Conservation (phyloP, 2,329 filamentous ascomycete species). For the Microdochium paspali region DNA sequence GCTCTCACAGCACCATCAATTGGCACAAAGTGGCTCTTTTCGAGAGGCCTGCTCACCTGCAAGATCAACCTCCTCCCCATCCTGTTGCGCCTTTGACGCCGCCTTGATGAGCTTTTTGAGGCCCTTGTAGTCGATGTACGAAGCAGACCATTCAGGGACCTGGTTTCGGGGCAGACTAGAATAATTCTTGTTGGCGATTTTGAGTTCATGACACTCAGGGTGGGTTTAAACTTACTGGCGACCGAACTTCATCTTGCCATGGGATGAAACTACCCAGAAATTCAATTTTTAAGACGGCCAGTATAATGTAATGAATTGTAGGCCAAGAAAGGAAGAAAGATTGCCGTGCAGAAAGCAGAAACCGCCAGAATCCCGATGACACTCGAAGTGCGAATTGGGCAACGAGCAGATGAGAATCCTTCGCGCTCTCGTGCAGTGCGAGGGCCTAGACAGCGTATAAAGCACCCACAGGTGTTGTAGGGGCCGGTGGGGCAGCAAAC, state of each 20-base stretch:
- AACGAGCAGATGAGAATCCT: too few species aligned
- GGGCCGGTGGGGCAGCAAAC: neutral
- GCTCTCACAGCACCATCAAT: slow-evolving; percentile 20
- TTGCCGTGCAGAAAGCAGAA: too few species aligned
- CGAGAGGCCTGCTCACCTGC: slow-evolving; percentile 59
- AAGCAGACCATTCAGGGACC: slow-evolving; percentile 77
- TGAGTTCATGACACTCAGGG: slow-evolving; percentile 1
- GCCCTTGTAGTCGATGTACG: slow-evolving; percentile 83
- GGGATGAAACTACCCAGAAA: too few species aligned
- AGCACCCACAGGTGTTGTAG: neutral
- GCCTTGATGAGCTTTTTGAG: slow-evolving; percentile 94
- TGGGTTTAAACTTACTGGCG: slow-evolving; percentile 38
- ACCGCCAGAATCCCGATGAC: too few species aligned
- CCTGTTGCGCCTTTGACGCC: slow-evolving; percentile 53
- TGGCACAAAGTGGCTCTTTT: slow-evolving; percentile 10
- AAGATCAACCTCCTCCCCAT: slow-evolving; percentile 72
- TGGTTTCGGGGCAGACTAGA: slow-evolving; percentile 67
- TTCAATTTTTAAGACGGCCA: too few species aligned
- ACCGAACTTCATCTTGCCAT: slow-evolving; percentile 49
- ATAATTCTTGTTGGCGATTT: slow-evolving; percentile 8
- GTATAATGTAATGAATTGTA: too few species aligned
- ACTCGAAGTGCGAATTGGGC: too few species aligned
- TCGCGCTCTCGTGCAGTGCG: too few species aligned
- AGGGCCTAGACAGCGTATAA: neutral
- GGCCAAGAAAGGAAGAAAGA: too few species aligned